Conservation (phyloP, 2,329 filamentous ascomycete genomes). For the Botrytis galanthina region DNA sequence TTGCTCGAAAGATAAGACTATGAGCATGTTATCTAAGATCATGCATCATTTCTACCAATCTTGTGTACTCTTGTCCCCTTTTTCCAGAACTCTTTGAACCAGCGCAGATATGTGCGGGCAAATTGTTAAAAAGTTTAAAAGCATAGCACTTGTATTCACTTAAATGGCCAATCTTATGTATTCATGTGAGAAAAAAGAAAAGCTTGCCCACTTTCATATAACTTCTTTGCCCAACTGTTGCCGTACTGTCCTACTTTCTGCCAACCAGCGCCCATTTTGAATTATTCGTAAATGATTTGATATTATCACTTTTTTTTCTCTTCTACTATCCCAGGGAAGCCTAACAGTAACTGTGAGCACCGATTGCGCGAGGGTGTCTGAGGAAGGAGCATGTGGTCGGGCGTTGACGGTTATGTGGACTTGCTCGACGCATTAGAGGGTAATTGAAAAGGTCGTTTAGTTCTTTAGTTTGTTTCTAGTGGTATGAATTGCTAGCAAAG, state of each 20-base stretch:
- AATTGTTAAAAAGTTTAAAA: neutral
- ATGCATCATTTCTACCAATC: neutral
- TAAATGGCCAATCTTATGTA: neutral
- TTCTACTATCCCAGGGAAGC: neutral
- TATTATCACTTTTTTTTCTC: too few relatives aligned
- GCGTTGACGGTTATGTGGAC: too few relatives aligned
- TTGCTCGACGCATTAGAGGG: neutral
- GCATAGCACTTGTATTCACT: neutral
- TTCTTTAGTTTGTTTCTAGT: neutral
- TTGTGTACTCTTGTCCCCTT: too few relatives aligned
- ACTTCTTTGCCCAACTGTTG: neutral
- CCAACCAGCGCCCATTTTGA: too few relatives aligned
- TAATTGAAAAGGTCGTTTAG: neutral
- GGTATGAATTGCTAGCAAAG: neutral
- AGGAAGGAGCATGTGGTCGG: neutral
- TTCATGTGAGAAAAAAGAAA: fast-evolving
- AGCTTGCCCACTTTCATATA: neutral
- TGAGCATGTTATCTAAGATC: neutral
- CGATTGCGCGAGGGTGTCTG: too few relatives aligned
- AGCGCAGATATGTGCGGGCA: neutral
- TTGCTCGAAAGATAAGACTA: neutral
- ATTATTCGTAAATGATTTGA: too few relatives aligned
- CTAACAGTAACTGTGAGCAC: neutral
- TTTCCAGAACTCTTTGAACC: neutral
- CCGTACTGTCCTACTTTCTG: neutral